These are phyloP conservation scores for Aspergillus melleus DNA, from an alignment of 2,329 filamentous ascomycete genomes.

Conservation along the genomic window DNA sequence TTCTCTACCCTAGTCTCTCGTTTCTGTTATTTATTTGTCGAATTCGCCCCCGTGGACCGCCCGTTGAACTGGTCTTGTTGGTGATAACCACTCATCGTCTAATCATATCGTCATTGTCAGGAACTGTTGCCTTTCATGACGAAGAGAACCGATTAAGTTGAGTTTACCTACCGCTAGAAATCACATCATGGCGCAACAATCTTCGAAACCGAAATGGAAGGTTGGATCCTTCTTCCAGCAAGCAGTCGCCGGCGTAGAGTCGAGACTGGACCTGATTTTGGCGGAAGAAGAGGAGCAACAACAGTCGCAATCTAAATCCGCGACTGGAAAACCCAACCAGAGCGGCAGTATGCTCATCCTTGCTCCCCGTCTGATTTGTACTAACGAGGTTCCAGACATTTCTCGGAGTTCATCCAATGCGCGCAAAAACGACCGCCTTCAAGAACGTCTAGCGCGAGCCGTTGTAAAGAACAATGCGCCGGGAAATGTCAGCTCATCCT, in stretches of 20 bases:
- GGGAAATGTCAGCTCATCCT: slow-evolving; percentile 47
- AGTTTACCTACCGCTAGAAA: slow-evolving; percentile 6
- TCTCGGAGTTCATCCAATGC: slow-evolving; percentile 67
- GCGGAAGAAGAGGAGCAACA: slow-evolving; percentile 64
- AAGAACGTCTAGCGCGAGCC: slow-evolving; percentile 85
- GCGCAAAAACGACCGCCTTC: slow-evolving; percentile 75
- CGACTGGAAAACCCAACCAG: slow-evolving; percentile 35
- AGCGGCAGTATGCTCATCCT: slow-evolving; percentile 31
- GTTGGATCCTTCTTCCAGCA: slow-evolving; percentile 72
- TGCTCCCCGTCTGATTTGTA: slow-evolving; percentile 1
- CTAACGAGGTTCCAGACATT: slow-evolving; percentile 42
- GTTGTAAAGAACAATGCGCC: slow-evolving; percentile 70
- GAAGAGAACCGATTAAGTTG: slow-evolving; percentile 5
- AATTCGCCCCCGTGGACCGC: background rate
- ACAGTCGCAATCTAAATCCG: slow-evolving; percentile 22
- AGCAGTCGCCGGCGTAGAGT: slow-evolving; percentile 91
- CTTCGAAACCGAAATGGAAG: slow-evolving; percentile 67
- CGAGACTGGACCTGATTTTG: slow-evolving; percentile 85
- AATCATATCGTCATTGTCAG: slow-evolving; percentile 4
- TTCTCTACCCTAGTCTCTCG: background rate
- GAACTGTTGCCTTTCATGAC: slow-evolving; percentile 13
- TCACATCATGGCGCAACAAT: slow-evolving; percentile 36
- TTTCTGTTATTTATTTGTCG: background rate
- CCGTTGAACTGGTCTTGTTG: background rate
- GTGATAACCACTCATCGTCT: slow-evolving; percentile 15